A percentile compares a stretch with the other conserved stretches of the same genome.
These are phyloP conservation scores for Agrocybe praecox DNA, from an alignment of 768 basidiomycete species.

Conservation along the genomic window DNA sequence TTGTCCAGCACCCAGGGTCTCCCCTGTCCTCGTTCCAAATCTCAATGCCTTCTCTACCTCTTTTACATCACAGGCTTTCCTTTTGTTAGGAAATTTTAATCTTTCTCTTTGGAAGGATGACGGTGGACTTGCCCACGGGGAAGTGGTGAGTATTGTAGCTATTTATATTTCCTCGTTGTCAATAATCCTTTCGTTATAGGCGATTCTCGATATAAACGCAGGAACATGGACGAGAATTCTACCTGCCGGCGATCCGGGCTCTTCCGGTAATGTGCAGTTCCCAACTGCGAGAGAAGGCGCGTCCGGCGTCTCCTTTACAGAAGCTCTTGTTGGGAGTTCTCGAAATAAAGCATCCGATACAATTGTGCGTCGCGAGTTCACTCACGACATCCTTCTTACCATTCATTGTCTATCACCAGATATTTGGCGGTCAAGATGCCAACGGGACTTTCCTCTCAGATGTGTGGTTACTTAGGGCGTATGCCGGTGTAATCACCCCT, in stretches of 20 bases:
- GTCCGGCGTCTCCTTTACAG: constrained; percentile 55
- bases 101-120: constrained; percentile 67
- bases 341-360: constrained; percentile 60
- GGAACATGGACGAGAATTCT: constrained; percentile 73
- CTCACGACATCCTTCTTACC: not conserved
- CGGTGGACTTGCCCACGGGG: constrained; percentile 61
- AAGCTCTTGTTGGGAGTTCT: constrained; percentile 58
- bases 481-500: constrained; percentile 61
- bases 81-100: constrained; percentile 71
- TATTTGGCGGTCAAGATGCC: constrained; percentile 77
- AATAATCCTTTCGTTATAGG: constrained; percentile 36
- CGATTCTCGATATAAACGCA: constrained; percentile 59
- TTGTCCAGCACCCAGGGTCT: constrained; percentile 70
- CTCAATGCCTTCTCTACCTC: constrained; percentile 53
- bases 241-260: constrained; percentile 75
- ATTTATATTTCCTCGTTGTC: constrained; percentile 4
- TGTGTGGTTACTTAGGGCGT: constrained; percentile 78
- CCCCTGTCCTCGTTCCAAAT: constrained; percentile 64
- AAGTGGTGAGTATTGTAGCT: constrained; percentile 56
- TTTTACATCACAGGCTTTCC: constrained; percentile 66
- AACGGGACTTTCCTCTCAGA: constrained; percentile 71
- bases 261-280: constrained; percentile 47
- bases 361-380: constrained; percentile 39
- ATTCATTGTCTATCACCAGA: constrained; percentile 24
- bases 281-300: constrained; percentile 77